Base-by-base conservation (phyloP, 78 protist species). In the Diacronema lutheri region DNA sequence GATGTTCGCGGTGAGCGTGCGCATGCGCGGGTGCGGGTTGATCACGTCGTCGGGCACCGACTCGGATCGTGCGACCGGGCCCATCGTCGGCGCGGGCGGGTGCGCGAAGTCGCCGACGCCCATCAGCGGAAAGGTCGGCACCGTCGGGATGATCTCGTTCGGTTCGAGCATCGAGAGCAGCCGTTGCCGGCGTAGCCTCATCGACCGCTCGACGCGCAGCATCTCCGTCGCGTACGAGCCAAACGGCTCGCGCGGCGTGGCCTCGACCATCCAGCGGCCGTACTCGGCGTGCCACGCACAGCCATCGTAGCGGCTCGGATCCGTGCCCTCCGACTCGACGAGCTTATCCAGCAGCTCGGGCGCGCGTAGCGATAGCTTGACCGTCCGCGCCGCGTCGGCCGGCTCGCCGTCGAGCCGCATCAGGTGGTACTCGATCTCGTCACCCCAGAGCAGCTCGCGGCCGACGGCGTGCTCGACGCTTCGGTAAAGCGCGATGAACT, bases 201-300 rank as follows among this genome's bases (percentile, higher is more conserved):
- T 86, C 71, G 84, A 89, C 14, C 31, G 19, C 74, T 92, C 92
- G 37, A 92, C 90, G 29, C 5, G 25, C 31, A 50, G n/a, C n/a
- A 91, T 23, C 35, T 64, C 85, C 23, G 19, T 6, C 26, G 84
- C 11, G 26, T 19, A 25, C 29, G 80, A 85, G 23, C 41, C 69
- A 89, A 93, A 97, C 55, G 99, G 99, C 20, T 29, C 10, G 10
- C 92, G 94, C 31, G 99, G 99, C 16, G 97, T 95, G 13, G 90
- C 91, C 55, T 84, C 88, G 82, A 84, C 69, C 88, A 84, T 84
- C 64, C 64, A 84, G 26, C 40, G 2, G 29, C 88, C 88, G 40
- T 35, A 84, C 81, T 84, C 84, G 19, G 84, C 62, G 41, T 21
- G 57, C 79, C 79, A 71, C 50, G 4, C 4, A 58, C 79, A 71